Conservation (phyloP, 768 basidiomycete genomes). For the Lyophyllum shimeji region DNA sequence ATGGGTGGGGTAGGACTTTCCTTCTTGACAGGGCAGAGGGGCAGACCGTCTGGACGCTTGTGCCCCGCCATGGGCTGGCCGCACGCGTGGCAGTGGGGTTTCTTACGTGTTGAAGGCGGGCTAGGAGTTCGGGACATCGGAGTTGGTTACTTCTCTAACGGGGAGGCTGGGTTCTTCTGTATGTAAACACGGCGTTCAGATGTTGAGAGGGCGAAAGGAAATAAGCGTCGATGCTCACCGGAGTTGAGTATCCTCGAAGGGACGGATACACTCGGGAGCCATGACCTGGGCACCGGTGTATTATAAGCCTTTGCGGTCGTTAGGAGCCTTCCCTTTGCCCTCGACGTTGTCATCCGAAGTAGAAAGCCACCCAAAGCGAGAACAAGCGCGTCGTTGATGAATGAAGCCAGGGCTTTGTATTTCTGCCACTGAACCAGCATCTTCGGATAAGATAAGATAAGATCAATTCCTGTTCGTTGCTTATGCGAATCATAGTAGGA, state of each 20-base stretch:
- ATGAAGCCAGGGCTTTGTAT: not conserved
- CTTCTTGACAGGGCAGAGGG: slow-evolving; percentile 25
- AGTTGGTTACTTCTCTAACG: too few species aligned
- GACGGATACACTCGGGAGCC: not conserved
- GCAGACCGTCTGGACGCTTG: slow-evolving; percentile 30
- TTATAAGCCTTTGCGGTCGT: slow-evolving; percentile 3
- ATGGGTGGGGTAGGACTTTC: not conserved
- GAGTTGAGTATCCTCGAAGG: slow-evolving; percentile 2
- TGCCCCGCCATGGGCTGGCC: slow-evolving; percentile 37
- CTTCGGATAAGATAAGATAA: slow-evolving; percentile 7
- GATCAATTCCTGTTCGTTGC: not conserved
- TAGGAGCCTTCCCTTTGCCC: not conserved
- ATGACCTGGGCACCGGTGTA: too few species aligned
- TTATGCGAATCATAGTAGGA: not conserved
- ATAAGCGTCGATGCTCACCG: not conserved
- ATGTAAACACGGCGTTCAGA: not conserved
- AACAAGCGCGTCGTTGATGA: slow-evolving; percentile 4
- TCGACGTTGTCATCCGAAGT: not conserved
- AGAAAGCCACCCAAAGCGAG: slow-evolving; percentile 1
- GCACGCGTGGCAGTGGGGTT: slow-evolving; percentile 32
- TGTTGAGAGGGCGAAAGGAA: not conserved
- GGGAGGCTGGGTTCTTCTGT: too few species aligned
- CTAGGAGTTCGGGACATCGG: not conserved
- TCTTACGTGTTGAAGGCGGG: slow-evolving; percentile 15
- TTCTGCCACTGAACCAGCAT: not conserved